Percentiles rank a stretch among this genome's conserved stretches.
These are phyloP conservation scores for Oehlia diaphana DNA, from an alignment of 192 early-diverging fungal genomes.

Conservation along the genomic window DNA sequence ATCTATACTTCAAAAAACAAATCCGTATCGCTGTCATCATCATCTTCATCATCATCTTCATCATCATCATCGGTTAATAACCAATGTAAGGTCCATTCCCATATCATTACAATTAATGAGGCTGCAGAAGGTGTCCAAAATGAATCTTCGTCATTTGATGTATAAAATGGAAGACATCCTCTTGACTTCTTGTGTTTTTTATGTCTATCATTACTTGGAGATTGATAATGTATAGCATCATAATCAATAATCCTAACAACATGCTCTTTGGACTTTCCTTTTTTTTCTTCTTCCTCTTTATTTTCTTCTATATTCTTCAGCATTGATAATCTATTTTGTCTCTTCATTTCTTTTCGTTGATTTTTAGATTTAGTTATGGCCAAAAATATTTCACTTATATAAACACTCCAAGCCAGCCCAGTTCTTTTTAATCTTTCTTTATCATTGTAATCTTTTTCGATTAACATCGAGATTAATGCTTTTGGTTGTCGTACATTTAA, in stretches of 20 bases:
- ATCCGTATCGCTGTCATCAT: neutral
- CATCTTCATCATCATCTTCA: neutral
- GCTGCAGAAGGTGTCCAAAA: neutral
- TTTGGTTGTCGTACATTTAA: constrained; percentile 4
- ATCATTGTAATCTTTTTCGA: constrained; percentile 12
- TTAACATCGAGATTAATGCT: neutral
- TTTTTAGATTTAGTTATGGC: neutral
- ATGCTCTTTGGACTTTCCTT: neutral
- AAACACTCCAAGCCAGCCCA: constrained; percentile 13
- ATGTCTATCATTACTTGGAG: neutral
- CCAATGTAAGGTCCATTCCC: neutral
- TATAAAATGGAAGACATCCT: neutral
- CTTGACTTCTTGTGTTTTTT: constrained; percentile 6
- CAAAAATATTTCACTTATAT: constrained; percentile 24
- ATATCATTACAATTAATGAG: neutral
- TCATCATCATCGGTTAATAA: neutral
- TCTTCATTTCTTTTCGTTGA: neutral
- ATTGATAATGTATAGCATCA: neutral
- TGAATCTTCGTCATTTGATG: neutral
- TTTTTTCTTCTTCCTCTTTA: neutral
- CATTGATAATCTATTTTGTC: neutral
- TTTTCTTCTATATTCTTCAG: neutral
- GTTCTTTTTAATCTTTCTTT: neutral
- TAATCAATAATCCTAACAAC: neutral
- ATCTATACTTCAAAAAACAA: neutral